Base-by-base conservation (phyloP, 1,284 basidiomycete genomes). In the Hortiboletus rubellus region DNA sequence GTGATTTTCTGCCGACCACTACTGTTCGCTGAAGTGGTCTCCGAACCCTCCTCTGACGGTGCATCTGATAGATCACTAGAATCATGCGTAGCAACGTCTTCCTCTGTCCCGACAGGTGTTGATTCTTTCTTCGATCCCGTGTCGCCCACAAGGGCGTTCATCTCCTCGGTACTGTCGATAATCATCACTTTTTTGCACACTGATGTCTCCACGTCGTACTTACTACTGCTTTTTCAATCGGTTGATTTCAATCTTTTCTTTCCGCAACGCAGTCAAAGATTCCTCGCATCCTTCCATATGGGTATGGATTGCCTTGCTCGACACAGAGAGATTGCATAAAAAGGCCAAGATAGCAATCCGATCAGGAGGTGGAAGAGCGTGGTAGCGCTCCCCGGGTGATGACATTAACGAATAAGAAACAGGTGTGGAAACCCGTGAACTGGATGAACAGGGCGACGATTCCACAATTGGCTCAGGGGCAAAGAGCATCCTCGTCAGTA, bases 231-330 rank as follows among this genome's bases (percentile, higher is more conserved):
- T 95, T 75, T 90, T 89, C 64, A 88, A 81, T 59, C 96, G 82
- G 72, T 95, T 96, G 52, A 96, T 85, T 63, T 99, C 96, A 38
- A 96, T 92, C 73, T 96, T 93, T 73, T 96, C 94, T 76, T 99
- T 99, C 62, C 96, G 79, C 50, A 97, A 79, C 44, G 95, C 92
- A 11, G 97, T 98, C 58, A 99, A 75, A 62, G 90, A 87, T 63
- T 89, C 83, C 66, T 96, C 95, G 66, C 92, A 94, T 52, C 86
- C 83, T 65, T 99, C 97, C 83, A 98, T 92, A 67, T 92, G 93
- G 12, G 81, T 75, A 68, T 96, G 91, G 44, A 98, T 84, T 6
- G 85, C 81, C 70, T 93, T 95, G 72, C 93, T 96, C 46, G 94
- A 93, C 31, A 95, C 86, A 0, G 91, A 94, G 50, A 96, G 75